Base-by-base conservation (phyloP, 257 asterid species). In the Solanum pimpinellifolium region DNA sequence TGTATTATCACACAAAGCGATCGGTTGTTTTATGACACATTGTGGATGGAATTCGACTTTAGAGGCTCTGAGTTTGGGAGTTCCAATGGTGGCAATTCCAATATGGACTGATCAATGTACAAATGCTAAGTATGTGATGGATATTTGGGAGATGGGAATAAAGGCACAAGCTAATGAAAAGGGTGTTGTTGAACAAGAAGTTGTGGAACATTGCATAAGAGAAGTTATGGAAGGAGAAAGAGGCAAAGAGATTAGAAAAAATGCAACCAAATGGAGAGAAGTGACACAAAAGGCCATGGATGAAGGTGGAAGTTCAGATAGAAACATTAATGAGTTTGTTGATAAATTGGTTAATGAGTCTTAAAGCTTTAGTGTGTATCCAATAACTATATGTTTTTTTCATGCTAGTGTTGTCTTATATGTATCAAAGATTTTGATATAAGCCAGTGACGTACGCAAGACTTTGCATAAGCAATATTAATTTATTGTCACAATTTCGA, bases 91-190 rank as follows among this genome's bases (percentile, higher is more conserved):
- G 44, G 78, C 78, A 70, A 70, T 70, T 33, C 78, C 78, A 70
- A 70, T 70, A 70, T 70, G 78, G 78, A 70, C 42, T 31, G 77
- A 70, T 70, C 77, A 70, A 31, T 70, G 77, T 7, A 70, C 85
- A 60, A 87, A 87, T 21, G 89, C 89, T 8, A 87, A 87, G 77
- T 65, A 78, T 18, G 69, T 81, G 66, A 83, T 78, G 66, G 89
- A 87, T 81, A 21, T 81, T 62, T 81, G 89, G 89, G 72, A 18
- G 44, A 72, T 65, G 3, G 89, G 86, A 44, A 74, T 87, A 12
- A 81, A 77, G 29, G 89, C 37, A 20, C 49, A 80, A 59, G 35
- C 47, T 14, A 76, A 68, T 68, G 83, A 87, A 27, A 39, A 46
- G 46, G 83, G 89, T 21, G 70, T 80, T 81, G 83, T 68, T 49